phyloP scores from a whole-genome alignment of 768 basidiomycete species.

The Daedaleopsis nitida region DNA sequence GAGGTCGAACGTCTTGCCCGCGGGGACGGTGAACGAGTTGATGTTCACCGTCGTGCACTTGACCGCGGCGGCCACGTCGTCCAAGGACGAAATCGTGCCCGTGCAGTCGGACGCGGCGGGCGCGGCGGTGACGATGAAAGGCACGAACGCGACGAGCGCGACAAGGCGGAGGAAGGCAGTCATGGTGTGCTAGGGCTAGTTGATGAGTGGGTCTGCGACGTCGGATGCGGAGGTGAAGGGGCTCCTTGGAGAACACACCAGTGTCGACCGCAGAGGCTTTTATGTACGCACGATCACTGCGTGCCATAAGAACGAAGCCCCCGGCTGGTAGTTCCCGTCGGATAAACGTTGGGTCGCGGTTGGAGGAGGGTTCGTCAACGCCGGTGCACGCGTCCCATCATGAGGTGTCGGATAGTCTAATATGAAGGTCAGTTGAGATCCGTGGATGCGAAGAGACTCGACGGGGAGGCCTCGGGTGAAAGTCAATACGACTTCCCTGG shows the following conservation, averaged over 20 bases:
- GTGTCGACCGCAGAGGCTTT: background rate
- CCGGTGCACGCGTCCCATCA: background rate
- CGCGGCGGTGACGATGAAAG: conserved; percentile 1
- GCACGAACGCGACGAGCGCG: conserved; percentile 13
- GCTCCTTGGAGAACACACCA: background rate
- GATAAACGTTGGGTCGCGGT: background rate
- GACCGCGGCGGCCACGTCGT: conserved; percentile 52
- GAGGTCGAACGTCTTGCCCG: conserved; percentile 51
- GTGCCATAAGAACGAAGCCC: background rate
- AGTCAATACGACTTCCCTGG: background rate
- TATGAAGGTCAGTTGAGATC: background rate
- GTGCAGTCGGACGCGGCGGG: conserved; percentile 36
- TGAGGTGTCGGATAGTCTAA: background rate
- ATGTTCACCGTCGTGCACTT: conserved; percentile 61
- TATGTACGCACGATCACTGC: background rate
- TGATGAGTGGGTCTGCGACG: background rate
- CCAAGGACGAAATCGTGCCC: conserved; percentile 54
- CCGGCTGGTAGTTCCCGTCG: background rate
- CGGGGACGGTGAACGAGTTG: conserved; percentile 57
- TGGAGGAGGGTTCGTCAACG: no score
- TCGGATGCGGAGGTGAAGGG: background rate
- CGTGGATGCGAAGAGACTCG: background rate
- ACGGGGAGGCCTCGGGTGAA: no score
- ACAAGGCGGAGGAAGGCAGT: conserved; percentile 12
- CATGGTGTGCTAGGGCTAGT: background rate